Conservation (phyloP, 2,329 filamentous ascomycete species). For the Clonostachys chloroleuca region DNA sequence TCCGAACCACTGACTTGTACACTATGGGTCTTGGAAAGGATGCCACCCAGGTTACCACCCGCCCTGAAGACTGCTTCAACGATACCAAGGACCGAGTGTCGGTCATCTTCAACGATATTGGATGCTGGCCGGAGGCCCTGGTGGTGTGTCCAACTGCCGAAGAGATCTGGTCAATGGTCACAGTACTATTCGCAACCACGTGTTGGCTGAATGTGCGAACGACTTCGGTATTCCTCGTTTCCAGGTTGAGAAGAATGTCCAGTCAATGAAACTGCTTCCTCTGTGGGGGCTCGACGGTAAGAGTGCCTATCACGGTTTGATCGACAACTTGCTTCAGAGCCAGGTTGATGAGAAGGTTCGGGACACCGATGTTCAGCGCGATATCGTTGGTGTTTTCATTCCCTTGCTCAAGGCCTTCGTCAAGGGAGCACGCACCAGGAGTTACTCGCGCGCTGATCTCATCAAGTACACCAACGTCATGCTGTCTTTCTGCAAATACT, state of each 20-base stretch:
- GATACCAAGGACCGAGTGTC: slow-evolving; percentile 43
- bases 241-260: slow-evolving; percentile 49
- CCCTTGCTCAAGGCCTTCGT: slow-evolving; percentile 45
- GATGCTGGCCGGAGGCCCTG: slow-evolving; percentile 49
- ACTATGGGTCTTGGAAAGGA: slow-evolving; percentile 35
- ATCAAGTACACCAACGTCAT: slow-evolving; percentile 40
- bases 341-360: slow-evolving; percentile 41
- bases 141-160: slow-evolving; percentile 50
- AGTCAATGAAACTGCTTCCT: slow-evolving; percentile 47
- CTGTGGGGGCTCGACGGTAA: slow-evolving; percentile 50
- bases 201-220: slow-evolving; percentile 49
- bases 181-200: slow-evolving; percentile 47
- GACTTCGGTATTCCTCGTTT: slow-evolving; percentile 50
- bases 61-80: slow-evolving; percentile 32
- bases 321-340: slow-evolving; percentile 46
- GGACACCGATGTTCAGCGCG: slow-evolving; percentile 28
- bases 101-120: slow-evolving; percentile 46
- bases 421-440: slow-evolving; percentile 39
- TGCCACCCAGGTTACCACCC: slow-evolving; percentile 29
- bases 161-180: slow-evolving; percentile 50
- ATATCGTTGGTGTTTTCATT: slow-evolving; percentile 48
- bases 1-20: slow-evolving; percentile 31
- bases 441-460: slow-evolving; percentile 35
- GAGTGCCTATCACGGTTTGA: slow-evolving; percentile 46
- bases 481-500: slow-evolving; percentile 45